Base-by-base conservation (phyloP, 164 flowering plant genomes). In the Dillenia suffruticosa region DNA sequence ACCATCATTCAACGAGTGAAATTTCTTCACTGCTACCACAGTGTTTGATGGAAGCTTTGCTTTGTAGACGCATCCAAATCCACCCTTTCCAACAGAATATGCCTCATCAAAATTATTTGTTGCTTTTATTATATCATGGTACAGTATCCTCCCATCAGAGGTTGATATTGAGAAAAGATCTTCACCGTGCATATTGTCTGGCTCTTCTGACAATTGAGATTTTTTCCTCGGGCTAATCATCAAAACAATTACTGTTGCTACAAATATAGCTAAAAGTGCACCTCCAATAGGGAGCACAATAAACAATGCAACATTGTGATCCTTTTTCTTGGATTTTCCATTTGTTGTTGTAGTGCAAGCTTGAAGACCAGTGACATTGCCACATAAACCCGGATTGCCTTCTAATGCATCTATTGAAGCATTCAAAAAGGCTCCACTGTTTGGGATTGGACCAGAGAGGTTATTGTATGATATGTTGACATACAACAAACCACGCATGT, bases 91-190 rank as follows among this genome's bases (percentile, higher is more conserved):
- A 62, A 62, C 44, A 57, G 49, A 62, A 46, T 54, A 32, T 5
- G 40, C 40, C 7, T 32, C 40, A 32, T 32, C 40, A 32, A 32
- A 32, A 32, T 32, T 6, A 64, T 53, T 52, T 62, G 22, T 32
- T 3, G 65, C 65, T 15, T 16, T 6, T n/a, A 62, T 45, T 58
- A 62, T 52, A 32, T 53, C 65, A 7, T 53, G 40, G 40, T 4
- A 32, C 7, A 32, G 40, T 49, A 13, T 15, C 19, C 40, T 62
- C 9, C 65, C 65, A 54, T 63, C 59, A 54, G 12, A 63, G 40
- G 46, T 63, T 53, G 59, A 63, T 54, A 63, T 55, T n/a, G 59
- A 54, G 16, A 63, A 63, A 19, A 22, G 14, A 53, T 45, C 44
- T 12, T 17, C 40, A 17, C 5, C n/a, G 22, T 54, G 24, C 57